Evolutionary conservation across 257 asterid species (phyloP).

Genomic region (Echium plantagineum): DNA sequence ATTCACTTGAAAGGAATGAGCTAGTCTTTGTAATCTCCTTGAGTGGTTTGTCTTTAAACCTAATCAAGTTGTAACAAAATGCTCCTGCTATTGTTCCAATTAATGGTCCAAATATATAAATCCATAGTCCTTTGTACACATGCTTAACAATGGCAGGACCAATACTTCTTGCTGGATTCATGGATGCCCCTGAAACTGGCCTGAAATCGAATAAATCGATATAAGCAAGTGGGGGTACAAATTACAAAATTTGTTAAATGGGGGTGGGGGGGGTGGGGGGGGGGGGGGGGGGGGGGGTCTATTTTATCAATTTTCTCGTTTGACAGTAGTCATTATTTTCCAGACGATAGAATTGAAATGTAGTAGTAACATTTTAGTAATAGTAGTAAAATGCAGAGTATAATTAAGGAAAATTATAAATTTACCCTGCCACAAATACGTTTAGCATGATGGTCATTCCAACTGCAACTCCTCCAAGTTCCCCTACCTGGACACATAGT

Average conservation of each 20-base stretch:
- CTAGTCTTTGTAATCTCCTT: no score
- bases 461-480: constrained; percentile 39
- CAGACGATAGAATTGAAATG: neutral
- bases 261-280: no score
- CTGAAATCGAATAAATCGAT: constrained; percentile 20
- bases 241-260: no score
- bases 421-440: constrained; percentile 70
- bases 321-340: neutral
- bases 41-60: constrained; percentile 38
- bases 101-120: constrained; percentile 51
- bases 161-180: constrained; percentile 88
- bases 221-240: no score
- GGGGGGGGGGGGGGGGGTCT: no score
- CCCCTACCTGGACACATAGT: constrained; percentile 25
- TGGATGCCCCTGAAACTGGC: constrained; percentile 81
- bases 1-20: no score
- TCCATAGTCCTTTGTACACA: constrained; percentile 43
- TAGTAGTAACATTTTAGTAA: neutral
- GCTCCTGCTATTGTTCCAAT: constrained; percentile 52
- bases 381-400: no score
- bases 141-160: constrained; percentile 67
- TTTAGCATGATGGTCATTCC: constrained; percentile 71
- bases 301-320: no score
- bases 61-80: constrained; percentile 38
- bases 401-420: neutral